Evolutionary conservation across 2,329 filamentous ascomycete species (phyloP), one percentile per base, ranked within the genome.

Genomic region (Sporothrix dimorphospora): DNA sequence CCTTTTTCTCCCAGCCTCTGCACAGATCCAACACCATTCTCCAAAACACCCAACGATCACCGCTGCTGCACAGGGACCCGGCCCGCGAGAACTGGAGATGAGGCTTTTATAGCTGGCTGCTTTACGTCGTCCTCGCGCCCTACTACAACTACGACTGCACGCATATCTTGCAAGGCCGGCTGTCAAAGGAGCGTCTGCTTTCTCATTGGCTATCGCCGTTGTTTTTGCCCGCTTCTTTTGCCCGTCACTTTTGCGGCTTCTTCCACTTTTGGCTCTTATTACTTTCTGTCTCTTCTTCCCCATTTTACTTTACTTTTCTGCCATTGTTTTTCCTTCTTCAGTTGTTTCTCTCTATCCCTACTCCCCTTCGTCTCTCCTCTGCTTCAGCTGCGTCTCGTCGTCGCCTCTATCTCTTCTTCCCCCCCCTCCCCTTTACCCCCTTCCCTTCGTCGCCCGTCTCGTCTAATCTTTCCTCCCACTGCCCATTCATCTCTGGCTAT

Each of bases 221-320:
- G 21, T n/a, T 67, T 67, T 67, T 53, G 65, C 65, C 65, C 65
- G 30, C 45, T 40, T 53, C 65, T 51, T 67, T 49, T 38, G 65
- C 16, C 65, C 65, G 21, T 67, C 27, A 6, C 19, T 38, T 67
- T 67, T 21, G 27, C 57, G 57, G 38, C 59, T 45, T 45, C 59
- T 42, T 65, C 38, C 59, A 65, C 59, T 27, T 40, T 65, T 16
- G 59, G 38, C 59, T 40, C 34, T 65, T 65, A 65, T 65, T 65
- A 45, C 38, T 16, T 34, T 24, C 40, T 27, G n/a, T 45, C 38
- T 34, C 27, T 34, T 57, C 34, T 42, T 11, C 11, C 38, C 59
- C n/a, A 8, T 45, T 63, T 63, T 45, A 12, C 4, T 63, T 63
- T 63, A 1, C 38, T 45, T 42, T 63, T 65, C 38, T 24, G 38